These are phyloP conservation scores for Aspergillus hancockii DNA, from an alignment of 495 filamentous ascomycete species.

Conservation along the genomic window DNA sequence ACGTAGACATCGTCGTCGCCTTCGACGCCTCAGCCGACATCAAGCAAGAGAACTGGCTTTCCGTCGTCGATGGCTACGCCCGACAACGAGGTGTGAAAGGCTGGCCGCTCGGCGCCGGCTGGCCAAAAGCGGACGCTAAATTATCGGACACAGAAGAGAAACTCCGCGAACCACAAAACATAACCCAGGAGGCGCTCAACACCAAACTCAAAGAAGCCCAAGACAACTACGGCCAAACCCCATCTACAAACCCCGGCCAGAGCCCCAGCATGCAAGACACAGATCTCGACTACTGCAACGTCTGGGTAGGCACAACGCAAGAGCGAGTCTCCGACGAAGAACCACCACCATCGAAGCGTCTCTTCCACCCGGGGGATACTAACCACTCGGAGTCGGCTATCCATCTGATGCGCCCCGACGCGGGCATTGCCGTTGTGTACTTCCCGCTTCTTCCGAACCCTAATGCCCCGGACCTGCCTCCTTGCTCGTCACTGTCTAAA, in stretches of 20 bases:
- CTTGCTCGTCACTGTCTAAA: slow-evolving; percentile 23
- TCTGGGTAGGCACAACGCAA: slow-evolving; percentile 87
- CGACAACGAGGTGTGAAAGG: slow-evolving; percentile 84
- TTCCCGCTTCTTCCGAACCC: slow-evolving; percentile 86
- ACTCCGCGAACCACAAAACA: slow-evolving; percentile 68
- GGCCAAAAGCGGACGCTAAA: slow-evolving; percentile 65
- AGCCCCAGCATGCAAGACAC: slow-evolving; percentile 30
- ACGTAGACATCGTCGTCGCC: slow-evolving; percentile 88
- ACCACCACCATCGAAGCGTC: slow-evolving; percentile 65
- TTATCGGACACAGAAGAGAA: slow-evolving; percentile 57
- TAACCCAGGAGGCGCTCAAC: slow-evolving; percentile 57
- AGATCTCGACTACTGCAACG: slow-evolving; percentile 83
- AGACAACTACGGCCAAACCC: slow-evolving; percentile 33
- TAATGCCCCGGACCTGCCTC: slow-evolving; percentile 36
- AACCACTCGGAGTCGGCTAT: slow-evolving; percentile 60
- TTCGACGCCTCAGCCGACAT: slow-evolving; percentile 87
- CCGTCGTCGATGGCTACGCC: slow-evolving; percentile 88
- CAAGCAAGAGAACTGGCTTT: slow-evolving; percentile 89
- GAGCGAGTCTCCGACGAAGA: slow-evolving; percentile 62
- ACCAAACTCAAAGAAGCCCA: slow-evolving; percentile 65
- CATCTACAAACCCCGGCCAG: background rate
- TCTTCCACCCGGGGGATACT: slow-evolving; percentile 37
- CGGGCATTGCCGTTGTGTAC: slow-evolving; percentile 88
- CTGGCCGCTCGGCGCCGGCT: slow-evolving; percentile 90
- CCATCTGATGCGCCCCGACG: slow-evolving; percentile 72